phyloP scores from a whole-genome alignment of 345 rosid species.

The Corymbia maculata region DNA sequence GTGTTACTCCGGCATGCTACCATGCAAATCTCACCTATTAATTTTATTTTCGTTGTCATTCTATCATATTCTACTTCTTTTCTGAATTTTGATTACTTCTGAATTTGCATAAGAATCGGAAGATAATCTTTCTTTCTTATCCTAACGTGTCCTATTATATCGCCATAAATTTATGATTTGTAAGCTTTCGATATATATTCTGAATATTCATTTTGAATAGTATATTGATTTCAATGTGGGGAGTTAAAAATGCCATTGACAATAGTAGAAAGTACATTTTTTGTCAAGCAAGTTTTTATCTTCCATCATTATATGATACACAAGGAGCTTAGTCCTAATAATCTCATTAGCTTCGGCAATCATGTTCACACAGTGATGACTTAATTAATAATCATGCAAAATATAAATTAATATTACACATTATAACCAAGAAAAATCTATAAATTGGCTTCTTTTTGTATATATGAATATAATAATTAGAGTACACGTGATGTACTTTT shows the following conservation, averaged over 20 bases:
- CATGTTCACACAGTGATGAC: neutral
- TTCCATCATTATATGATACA: neutral
- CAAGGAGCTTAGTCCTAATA: neutral
- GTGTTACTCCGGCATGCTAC: too few relatives aligned
- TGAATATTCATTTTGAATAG: neutral
- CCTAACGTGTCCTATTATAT: neutral
- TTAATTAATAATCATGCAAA: neutral
- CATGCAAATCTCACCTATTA: too few relatives aligned
- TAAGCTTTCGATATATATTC: neutral
- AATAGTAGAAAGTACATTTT: too few relatives aligned
- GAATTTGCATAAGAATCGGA: neutral
- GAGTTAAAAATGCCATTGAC: too few relatives aligned
- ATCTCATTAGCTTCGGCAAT: neutral
- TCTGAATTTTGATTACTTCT: neutral
- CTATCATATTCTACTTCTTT: neutral
- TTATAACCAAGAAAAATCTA: too few relatives aligned
- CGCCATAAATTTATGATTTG: neutral
- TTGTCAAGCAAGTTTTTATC: neutral
- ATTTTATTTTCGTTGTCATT: neutral
- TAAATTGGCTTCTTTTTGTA: too few relatives aligned
- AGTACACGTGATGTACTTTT: too few relatives aligned
- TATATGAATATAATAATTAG: too few relatives aligned
- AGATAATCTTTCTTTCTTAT: neutral
- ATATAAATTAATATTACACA: too few relatives aligned
- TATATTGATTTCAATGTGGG: too few relatives aligned